Conservation (phyloP, 116 monocot species). For the Phalaenopsis hybrid region DNA sequence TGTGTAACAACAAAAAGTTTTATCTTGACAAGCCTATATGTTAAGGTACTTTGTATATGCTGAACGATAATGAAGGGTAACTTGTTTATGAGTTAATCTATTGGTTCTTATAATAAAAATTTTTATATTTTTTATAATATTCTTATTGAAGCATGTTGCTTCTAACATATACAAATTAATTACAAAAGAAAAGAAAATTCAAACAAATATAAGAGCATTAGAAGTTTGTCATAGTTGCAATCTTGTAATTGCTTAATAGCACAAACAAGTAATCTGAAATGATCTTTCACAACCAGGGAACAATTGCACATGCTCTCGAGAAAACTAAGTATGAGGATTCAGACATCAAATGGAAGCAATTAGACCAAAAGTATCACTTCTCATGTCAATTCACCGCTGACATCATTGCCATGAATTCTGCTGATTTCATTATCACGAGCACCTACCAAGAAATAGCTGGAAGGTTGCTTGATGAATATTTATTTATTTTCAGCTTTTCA, state of each 20-base stretch:
- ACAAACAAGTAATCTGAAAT: neutral
- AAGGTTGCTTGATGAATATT: conserved; percentile 26
- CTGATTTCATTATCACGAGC: conserved; percentile 90
- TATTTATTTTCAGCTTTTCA: neutral
- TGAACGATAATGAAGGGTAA: no score
- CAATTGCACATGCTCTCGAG: conserved; percentile 92
- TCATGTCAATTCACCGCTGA: conserved; percentile 91
- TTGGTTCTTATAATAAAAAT: no score
- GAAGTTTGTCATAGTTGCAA: neutral
- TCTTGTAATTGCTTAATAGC: neutral
- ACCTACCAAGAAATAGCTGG: conserved; percentile 94
- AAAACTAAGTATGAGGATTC: conserved; percentile 95
- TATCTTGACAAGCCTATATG: no score
- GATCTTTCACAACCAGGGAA: conserved; percentile 37
- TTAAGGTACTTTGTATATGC: no score
- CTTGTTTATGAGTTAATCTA: no score
- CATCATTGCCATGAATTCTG: conserved; percentile 84
- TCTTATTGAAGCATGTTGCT: no score
- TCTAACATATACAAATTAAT: no score
- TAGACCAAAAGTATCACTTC: conserved; percentile 90
- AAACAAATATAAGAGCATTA: no score
- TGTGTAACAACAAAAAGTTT: no score
- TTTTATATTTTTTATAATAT: no score
- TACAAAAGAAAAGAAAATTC: no score
- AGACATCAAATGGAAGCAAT: conserved; percentile 78